Percentiles rank a stretch among this genome's conserved stretches.
Conservation (phyloP, 2,329 filamentous ascomycete genomes). For the Shiraia bambusicola region DNA sequence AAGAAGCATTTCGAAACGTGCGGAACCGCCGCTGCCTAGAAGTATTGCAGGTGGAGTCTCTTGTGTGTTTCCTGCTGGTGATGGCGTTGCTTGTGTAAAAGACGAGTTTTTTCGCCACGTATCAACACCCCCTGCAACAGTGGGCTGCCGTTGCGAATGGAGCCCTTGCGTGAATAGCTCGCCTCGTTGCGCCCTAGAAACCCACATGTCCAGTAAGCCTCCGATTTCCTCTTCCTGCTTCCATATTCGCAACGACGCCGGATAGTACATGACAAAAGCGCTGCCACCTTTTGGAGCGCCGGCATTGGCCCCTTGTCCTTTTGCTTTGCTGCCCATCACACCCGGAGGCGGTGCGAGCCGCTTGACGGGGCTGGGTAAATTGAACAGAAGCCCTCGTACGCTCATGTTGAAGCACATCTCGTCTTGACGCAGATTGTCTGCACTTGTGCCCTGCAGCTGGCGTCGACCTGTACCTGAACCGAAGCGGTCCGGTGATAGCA, state of each 20-base stretch:
- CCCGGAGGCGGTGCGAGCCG: conserved; percentile 48
- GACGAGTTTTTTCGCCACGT: conserved; percentile 37
- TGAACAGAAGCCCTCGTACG: conserved; percentile 81
- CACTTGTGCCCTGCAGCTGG: conserved; percentile 54
- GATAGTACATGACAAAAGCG: conserved; percentile 89
- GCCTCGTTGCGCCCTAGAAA: conserved; percentile 56
- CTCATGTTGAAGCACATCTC: conserved; percentile 93
- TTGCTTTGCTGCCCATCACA: conserved; percentile 39
- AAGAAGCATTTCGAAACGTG: conserved; percentile 73
- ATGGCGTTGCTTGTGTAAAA: conserved; percentile 11
- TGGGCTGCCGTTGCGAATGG: conserved; percentile 28
- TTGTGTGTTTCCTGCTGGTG: conserved; percentile 13
- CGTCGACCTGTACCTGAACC: conserved; percentile 57
- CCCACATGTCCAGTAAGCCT: conserved; percentile 69
- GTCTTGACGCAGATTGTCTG: conserved; percentile 80
- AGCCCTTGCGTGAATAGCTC: conserved; percentile 24
- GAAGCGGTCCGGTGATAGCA: conserved; percentile 76
- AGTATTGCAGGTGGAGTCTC: conserved; percentile 37
- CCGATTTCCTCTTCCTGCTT: conserved; percentile 79
- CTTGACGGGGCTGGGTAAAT: conserved; percentile 82
- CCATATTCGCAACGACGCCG: conserved; percentile 81
- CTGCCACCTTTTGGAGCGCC: conserved; percentile 50
- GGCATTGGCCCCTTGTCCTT: conserved; percentile 22
- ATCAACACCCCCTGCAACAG: conserved; percentile 42
- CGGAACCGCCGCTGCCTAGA: conserved; percentile 62